Percentiles rank a stretch among this genome's conserved stretches.
phyloP scores from a whole-genome alignment of 306 rosid species.

The Malus sieversii region DNA sequence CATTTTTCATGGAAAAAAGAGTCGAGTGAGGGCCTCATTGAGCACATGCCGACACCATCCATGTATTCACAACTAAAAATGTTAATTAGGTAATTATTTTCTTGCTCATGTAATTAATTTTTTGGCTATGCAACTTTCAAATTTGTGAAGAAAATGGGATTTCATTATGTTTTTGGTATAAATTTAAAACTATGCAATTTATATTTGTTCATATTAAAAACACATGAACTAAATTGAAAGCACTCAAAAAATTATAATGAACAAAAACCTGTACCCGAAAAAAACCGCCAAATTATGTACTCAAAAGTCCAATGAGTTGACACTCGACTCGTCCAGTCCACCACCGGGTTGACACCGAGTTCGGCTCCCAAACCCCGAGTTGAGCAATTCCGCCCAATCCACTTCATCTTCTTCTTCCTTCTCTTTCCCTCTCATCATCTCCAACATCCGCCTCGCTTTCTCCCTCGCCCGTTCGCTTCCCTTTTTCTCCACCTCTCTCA shows the following conservation, averaged over 20 bases:
- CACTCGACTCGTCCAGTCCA: constrained; percentile 18
- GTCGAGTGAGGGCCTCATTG: too few relatives aligned
- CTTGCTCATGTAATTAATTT: too few relatives aligned
- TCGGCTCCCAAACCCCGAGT: constrained; percentile 39
- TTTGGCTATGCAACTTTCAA: too few relatives aligned
- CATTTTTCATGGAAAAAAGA: too few relatives aligned
- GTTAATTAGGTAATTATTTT: too few relatives aligned
- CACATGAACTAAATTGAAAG: not conserved
- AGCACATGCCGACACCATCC: too few relatives aligned
- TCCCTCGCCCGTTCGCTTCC: constrained; percentile 44
- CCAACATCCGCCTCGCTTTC: constrained; percentile 52
- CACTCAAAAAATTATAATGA: not conserved
- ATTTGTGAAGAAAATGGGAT: too few relatives aligned
- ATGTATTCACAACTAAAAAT: too few relatives aligned
- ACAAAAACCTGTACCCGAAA: not conserved
- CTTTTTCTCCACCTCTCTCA: constrained; percentile 48
- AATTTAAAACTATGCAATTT: not conserved
- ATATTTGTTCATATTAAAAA: not conserved
- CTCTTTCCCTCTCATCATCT: constrained; percentile 42
- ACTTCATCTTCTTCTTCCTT: constrained; percentile 48
- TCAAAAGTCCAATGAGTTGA: constrained; percentile 49
- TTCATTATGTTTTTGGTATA: not conserved
- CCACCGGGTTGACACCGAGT: constrained; percentile 9
- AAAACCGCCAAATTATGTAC: not conserved
- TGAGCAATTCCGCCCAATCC: constrained; percentile 75